phyloP scores from a whole-genome alignment of 768 basidiomycete genomes.

The Strobilomyces confusus region DNA sequence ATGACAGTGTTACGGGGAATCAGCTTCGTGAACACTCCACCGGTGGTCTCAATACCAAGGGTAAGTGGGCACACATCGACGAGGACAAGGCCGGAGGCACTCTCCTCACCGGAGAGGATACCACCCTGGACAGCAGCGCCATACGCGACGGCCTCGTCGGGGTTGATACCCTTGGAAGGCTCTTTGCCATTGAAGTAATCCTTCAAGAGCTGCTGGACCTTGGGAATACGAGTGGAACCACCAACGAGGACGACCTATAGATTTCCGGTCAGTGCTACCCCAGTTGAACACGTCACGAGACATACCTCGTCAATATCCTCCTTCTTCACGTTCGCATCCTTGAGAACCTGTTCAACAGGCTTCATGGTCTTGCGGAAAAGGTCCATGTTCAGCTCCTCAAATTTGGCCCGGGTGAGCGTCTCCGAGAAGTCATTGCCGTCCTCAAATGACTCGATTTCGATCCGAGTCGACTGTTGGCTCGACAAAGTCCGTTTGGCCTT shows the following conservation, averaged over 20 bases:
- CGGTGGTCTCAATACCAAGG: constrained; percentile 98
- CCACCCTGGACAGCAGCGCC: constrained; percentile 99
- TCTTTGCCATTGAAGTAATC: constrained; percentile 97
- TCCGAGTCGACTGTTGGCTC: constrained; percentile 81
- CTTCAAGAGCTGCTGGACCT: constrained; percentile 97
- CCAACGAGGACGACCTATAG: constrained; percentile 81
- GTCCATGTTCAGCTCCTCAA: constrained; percentile 98
- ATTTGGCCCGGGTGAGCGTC: constrained; percentile 96
- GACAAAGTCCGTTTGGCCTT: constrained; percentile 94
- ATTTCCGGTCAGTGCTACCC: neutral
- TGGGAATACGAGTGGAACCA: constrained; percentile 99
- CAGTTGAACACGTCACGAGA: neutral
- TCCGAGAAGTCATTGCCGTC: constrained; percentile 85
- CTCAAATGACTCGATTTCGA: constrained; percentile 76
- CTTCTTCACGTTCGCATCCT: constrained; percentile 98
- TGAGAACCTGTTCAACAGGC: constrained; percentile 97
- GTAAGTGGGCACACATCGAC: constrained; percentile 97
- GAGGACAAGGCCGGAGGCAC: constrained; percentile 85
- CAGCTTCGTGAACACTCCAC: constrained; percentile 96
- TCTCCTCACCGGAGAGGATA: constrained; percentile 93
- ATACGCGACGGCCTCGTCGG: constrained; percentile 98
- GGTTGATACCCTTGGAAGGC: constrained; percentile 98
- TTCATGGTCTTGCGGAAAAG: constrained; percentile 99
- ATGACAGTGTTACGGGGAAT: constrained; percentile 98
- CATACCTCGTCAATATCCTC: constrained; percentile 87